Percentiles rank a stretch among this genome's conserved stretches.
Evolutionary conservation across 768 basidiomycete species (phyloP).

Genomic region (Boletus barrowsii): DNA sequence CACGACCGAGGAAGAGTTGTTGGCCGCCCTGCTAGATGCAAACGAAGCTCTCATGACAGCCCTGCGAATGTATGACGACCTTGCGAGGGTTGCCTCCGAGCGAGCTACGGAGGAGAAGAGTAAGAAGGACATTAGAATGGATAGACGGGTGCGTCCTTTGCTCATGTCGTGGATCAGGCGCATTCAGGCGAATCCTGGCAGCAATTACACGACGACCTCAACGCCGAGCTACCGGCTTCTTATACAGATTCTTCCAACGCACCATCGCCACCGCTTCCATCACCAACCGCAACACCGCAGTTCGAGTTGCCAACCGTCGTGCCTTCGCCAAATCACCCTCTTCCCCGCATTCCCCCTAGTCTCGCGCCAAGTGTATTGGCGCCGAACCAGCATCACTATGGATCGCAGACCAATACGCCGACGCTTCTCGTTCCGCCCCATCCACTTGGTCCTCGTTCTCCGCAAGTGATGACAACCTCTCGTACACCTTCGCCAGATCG

Average conservation of each 20-base stretch:
- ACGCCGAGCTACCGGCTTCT: conserved; percentile 17
- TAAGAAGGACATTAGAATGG: conserved; percentile 62
- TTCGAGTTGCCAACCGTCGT: conserved; percentile 30
- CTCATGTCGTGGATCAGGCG: conserved; percentile 16
- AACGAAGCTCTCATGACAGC: conserved; percentile 70
- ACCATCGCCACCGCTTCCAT: conserved; percentile 25
- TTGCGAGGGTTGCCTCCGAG: conserved; percentile 61
- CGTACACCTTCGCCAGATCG: conserved; percentile 72
- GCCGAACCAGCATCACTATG: conserved; percentile 20
- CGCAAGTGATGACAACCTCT: conserved; percentile 44
- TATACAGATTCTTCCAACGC: conserved; percentile 29
- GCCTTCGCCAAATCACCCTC: conserved; percentile 33
- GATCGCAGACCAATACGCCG: conserved; percentile 28
- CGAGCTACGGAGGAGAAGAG: conserved; percentile 63
- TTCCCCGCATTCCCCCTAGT: conserved; percentile 38
- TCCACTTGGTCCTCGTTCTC: conserved; percentile 70
- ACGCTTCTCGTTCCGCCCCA: conserved; percentile 61
- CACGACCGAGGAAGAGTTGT: conserved; percentile 72
- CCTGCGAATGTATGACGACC: conserved; percentile 72
- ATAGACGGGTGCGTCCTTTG: conserved; percentile 53
- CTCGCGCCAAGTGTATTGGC: conserved; percentile 16
- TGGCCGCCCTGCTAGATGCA: conserved; percentile 69
- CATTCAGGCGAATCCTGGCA: conserved; percentile 1
- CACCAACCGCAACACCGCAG: conserved; percentile 30
- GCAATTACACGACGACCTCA: conserved; percentile 26